These are phyloP conservation scores for Candida awuae DNA, from an alignment of 805 yeast species.

Conservation along the genomic window DNA sequence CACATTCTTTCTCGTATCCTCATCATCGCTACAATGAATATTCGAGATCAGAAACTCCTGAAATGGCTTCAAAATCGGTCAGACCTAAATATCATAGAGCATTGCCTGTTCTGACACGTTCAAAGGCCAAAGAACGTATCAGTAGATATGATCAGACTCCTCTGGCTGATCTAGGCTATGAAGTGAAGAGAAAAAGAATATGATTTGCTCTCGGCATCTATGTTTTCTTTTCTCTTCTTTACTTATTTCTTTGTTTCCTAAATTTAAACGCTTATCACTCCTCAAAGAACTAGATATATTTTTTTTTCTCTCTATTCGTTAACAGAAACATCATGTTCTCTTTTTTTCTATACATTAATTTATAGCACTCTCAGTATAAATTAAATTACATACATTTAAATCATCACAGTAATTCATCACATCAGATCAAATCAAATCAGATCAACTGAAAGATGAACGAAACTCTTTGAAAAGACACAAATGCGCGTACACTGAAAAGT, in stretches of 20 bases:
- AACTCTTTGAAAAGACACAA: too few species aligned
- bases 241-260: neutral
- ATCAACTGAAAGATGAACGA: too few species aligned
- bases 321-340: too few species aligned
- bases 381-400: too few species aligned
- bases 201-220: neutral
- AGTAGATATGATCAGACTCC: constrained; percentile 3
- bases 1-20: constrained; percentile 1
- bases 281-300: too few species aligned
- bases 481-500: too few species aligned
- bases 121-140: constrained; percentile 10
- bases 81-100: constrained; percentile 11
- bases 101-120: constrained; percentile 14
- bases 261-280: too few species aligned
- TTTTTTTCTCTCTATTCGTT: too few species aligned
- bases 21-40: constrained; percentile 6
- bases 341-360: too few species aligned
- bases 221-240: neutral
- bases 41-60: constrained; percentile 6
- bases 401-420: too few species aligned
- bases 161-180: neutral
- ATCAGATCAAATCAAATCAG: too few species aligned
- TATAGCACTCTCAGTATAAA: too few species aligned
- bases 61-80: constrained; percentile 3
- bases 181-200: neutral